These are phyloP conservation scores for Didymella exigua DNA, from an alignment of 2,329 filamentous ascomycete genomes.

Conservation along the genomic window DNA sequence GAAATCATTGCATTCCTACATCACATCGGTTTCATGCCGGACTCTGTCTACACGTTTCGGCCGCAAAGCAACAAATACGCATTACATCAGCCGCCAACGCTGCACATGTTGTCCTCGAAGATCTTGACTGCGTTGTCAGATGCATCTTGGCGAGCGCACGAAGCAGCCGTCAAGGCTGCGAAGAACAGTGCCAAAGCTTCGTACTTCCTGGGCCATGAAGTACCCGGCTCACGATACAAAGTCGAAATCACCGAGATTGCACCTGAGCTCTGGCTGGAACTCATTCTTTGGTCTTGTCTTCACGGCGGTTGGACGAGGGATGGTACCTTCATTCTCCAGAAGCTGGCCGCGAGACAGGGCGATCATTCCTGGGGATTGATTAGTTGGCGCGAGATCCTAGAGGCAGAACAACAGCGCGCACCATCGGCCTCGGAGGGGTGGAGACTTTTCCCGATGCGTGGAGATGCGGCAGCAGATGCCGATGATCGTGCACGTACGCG, in stretches of 20 bases:
- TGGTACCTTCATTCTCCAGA: slow-evolving; percentile 49
- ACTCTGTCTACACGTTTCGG: slow-evolving; percentile 52
- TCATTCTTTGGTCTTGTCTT: slow-evolving; percentile 59
- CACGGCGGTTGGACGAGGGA: slow-evolving; percentile 55
- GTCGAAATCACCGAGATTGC: slow-evolving; percentile 49
- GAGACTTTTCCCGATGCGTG: slow-evolving; percentile 32
- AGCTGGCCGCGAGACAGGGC: slow-evolving; percentile 29
- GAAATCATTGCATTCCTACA: slow-evolving; percentile 57
- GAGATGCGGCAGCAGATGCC: slow-evolving; percentile 22
- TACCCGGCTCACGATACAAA: slow-evolving; percentile 52
- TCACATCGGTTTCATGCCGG: slow-evolving; percentile 54
- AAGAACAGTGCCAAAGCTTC: slow-evolving; percentile 42
- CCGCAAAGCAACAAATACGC: slow-evolving; percentile 43
- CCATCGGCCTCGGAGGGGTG: slow-evolving; percentile 24
- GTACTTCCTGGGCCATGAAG: slow-evolving; percentile 51
- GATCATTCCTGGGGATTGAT: slow-evolving; percentile 39
- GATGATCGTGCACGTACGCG: slow-evolving; percentile 42
- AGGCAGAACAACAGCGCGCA: slow-evolving; percentile 34
- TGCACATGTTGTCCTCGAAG: slow-evolving; percentile 55
- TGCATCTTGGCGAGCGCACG: slow-evolving; percentile 56
- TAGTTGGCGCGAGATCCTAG: slow-evolving; percentile 52
- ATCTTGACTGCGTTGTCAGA: slow-evolving; percentile 58
- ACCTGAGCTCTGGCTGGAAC: slow-evolving; percentile 58
- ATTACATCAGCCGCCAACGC: slow-evolving; percentile 55
- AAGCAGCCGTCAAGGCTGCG: slow-evolving; percentile 41